Evolutionary conservation across 2,329 filamentous ascomycete species (phyloP).

Genomic region (Nannizziopsis arthrosporioides): DNA sequence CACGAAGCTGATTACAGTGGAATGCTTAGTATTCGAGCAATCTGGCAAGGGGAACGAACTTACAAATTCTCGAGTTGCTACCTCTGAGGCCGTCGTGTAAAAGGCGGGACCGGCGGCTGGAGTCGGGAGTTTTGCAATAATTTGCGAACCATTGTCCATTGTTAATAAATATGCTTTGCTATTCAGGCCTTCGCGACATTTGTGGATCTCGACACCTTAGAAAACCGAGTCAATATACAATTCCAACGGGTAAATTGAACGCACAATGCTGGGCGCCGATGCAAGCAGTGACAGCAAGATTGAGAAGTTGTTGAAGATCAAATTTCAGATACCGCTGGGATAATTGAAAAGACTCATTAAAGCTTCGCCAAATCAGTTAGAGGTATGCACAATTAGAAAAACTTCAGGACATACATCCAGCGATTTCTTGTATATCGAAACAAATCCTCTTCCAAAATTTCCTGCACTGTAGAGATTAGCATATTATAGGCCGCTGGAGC

Average conservation of each 20-base stretch:
- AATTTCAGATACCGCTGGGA: conserved; percentile 1
- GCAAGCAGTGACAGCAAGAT: no score
- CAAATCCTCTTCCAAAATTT: conserved; percentile 16
- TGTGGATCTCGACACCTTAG: conserved; percentile 21
- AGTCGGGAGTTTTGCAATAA: conserved; percentile 20
- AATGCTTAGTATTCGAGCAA: no score
- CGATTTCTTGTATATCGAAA: conserved; percentile 18
- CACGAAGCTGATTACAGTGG: no score
- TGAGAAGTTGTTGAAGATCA: not conserved
- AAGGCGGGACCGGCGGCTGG: conserved; percentile 15
- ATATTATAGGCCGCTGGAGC: no score
- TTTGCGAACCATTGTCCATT: conserved; percentile 16
- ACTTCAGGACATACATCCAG: conserved; percentile 17
- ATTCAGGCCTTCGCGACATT: conserved; percentile 24
- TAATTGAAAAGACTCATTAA: not conserved
- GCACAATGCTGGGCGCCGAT: no score
- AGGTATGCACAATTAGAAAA: not conserved
- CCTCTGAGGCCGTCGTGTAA: conserved; percentile 19
- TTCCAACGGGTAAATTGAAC: no score
- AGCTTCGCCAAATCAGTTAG: not conserved
- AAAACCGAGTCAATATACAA: not conserved
- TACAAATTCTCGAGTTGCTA: conserved; percentile 21
- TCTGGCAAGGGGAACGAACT: not conserved
- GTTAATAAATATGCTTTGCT: conserved; percentile 18
- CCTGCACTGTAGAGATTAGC: not conserved